Evolutionary conservation across 73 alveolate species (phyloP).

Genomic region (Stentor coeruleus): DNA sequence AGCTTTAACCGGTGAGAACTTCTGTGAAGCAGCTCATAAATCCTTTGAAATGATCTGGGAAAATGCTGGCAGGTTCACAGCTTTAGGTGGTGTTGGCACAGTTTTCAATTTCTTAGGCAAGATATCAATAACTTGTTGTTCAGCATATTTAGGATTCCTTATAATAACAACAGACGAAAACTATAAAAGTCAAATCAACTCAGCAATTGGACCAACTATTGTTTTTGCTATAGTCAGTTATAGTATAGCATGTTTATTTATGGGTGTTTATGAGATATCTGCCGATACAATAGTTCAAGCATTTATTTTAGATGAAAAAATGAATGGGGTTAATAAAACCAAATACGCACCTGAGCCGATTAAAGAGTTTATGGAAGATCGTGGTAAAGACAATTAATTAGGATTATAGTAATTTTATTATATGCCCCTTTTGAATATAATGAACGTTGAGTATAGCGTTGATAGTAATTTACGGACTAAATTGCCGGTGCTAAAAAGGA

Average conservation of each 20-base stretch:
- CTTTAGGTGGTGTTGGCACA: constrained; percentile 74
- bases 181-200: constrained; percentile 63
- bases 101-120: constrained; percentile 87
- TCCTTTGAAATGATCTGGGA: constrained; percentile 80
- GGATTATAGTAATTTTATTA: too few species aligned
- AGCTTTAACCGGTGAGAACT: constrained; percentile 79
- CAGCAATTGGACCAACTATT: constrained; percentile 80
- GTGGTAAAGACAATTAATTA: neutral
- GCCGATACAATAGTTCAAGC: constrained; percentile 87
- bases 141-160: constrained; percentile 80
- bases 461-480: too few species aligned
- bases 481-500: too few species aligned
- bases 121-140: constrained; percentile 56
- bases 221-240: constrained; percentile 73
- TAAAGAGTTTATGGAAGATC: neutral
- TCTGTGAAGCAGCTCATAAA: constrained; percentile 92
- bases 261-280: constrained; percentile 84
- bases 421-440: too few species aligned
- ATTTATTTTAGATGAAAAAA: constrained; percentile 68
- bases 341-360: constrained; percentile 6
- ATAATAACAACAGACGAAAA: constrained; percentile 65
- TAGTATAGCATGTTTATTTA: constrained; percentile 73
- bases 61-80: constrained; percentile 82
- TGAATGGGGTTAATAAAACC: neutral
- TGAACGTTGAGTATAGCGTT: too few species aligned